Evolutionary conservation across 2,329 filamentous ascomycete species (phyloP).

Genomic region (Pseudocercospora fuligena): DNA sequence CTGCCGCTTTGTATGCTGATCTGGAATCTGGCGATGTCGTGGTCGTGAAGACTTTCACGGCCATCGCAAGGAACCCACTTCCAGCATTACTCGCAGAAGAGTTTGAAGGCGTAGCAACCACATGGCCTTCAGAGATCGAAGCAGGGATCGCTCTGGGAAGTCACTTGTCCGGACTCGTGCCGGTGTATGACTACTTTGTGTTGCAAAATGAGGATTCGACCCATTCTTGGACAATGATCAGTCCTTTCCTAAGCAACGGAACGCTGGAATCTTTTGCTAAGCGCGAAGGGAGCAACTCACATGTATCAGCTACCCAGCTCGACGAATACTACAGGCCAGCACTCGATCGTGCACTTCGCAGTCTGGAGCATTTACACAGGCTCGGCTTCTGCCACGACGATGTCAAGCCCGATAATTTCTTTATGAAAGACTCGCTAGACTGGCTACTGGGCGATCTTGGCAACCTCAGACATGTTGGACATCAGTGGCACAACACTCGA

Average conservation of each 20-base stretch:
- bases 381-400: slow-evolving; percentile 46
- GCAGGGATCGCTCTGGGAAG: slow-evolving; percentile 19
- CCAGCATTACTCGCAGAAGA: slow-evolving; percentile 3
- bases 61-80: slow-evolving; percentile 18
- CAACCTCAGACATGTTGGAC: slow-evolving; percentile 39
- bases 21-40: slow-evolving; percentile 14
- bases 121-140: slow-evolving; percentile 32
- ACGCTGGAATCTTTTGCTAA: slow-evolving; percentile 24
- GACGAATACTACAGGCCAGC: slow-evolving; percentile 39
- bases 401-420: slow-evolving; percentile 44
- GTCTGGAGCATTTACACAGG: slow-evolving; percentile 36
- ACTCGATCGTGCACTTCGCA: slow-evolving; percentile 37
- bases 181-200: slow-evolving; percentile 29
- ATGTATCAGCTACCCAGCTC: slow-evolving; percentile 13
- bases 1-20: slow-evolving; percentile 24
- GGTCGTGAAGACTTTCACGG: slow-evolving; percentile 24
- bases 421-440: slow-evolving; percentile 30
- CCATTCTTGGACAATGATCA: slow-evolving; percentile 27
- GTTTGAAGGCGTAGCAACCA: slow-evolving; percentile 16
- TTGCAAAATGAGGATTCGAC: slow-evolving; percentile 11
- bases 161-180: slow-evolving; percentile 16
- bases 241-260: slow-evolving; percentile 21
- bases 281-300: neutral
- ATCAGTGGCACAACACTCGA: slow-evolving; percentile 32
- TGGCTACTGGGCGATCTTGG: slow-evolving; percentile 45